A percentile compares a stretch with the other conserved stretches of the same genome.
phyloP scores from a whole-genome alignment of 2,329 filamentous ascomycete species.

The Colletotrichum sp. region DNA sequence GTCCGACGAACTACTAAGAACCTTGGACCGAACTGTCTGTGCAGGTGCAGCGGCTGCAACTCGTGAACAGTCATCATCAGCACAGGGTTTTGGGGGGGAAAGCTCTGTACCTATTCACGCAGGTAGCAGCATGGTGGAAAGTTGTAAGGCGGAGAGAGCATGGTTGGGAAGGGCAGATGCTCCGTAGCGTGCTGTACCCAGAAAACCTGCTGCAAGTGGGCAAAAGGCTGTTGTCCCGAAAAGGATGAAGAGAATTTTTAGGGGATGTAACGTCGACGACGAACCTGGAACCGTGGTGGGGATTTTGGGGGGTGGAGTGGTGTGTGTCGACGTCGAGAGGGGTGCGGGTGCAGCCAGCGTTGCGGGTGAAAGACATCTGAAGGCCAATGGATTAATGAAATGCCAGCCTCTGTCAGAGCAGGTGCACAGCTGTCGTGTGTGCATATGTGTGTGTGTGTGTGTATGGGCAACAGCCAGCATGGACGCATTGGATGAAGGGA shows the following conservation, averaged over 20 bases:
- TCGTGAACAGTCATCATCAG: not conserved
- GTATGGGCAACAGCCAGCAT: not conserved
- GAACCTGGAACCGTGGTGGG: constrained; percentile 21
- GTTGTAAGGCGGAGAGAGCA: not conserved
- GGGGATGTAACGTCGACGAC: constrained; percentile 22
- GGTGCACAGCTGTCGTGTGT: not conserved
- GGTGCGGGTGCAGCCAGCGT: not conserved
- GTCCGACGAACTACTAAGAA: not conserved
- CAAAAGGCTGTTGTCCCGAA: constrained; percentile 6
- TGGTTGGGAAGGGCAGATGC: not conserved
- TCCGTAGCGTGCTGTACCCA: not conserved
- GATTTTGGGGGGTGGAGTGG: not conserved
- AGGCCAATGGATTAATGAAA: not conserved
- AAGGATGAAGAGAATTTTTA: constrained; percentile 10
- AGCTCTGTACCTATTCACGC: not conserved
- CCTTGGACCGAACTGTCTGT: not conserved
- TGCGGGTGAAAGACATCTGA: not conserved
- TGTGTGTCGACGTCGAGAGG: not conserved
- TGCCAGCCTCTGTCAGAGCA: not conserved
- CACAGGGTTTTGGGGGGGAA: not conserved
- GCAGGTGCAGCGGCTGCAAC: not conserved
- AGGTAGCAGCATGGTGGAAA: not conserved
- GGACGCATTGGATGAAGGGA: constrained; percentile 8
- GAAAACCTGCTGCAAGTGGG: not conserved
- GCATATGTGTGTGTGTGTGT: not conserved